Evolutionary conservation across 2,329 filamentous ascomycete genomes (phyloP).

Genomic region (Ascochyta koolunga): DNA sequence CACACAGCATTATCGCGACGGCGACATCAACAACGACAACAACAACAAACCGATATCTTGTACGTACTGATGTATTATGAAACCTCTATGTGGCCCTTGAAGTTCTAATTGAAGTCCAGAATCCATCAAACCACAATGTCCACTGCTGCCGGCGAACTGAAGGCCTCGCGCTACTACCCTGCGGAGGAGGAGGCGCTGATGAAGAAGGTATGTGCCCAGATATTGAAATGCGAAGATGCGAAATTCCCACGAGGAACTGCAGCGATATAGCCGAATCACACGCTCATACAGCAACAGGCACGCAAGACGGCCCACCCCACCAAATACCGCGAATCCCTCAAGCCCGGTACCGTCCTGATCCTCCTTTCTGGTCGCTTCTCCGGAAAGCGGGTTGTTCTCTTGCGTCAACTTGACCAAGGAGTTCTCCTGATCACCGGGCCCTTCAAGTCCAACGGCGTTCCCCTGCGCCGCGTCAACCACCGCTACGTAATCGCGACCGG

Average conservation of each 20-base stretch:
- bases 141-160: slow-evolving; percentile 56
- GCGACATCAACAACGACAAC: slow-evolving; percentile 24
- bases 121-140: slow-evolving; percentile 25
- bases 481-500: slow-evolving; percentile 92
- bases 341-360: slow-evolving; percentile 95
- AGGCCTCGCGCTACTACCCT: slow-evolving; percentile 98
- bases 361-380: slow-evolving; percentile 99
- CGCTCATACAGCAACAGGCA: slow-evolving; percentile 62
- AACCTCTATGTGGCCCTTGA: neutral
- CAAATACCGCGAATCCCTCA: slow-evolving; percentile 85
- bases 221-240: neutral
- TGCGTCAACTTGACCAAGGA: slow-evolving; percentile 95
- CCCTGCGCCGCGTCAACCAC: slow-evolving; percentile 88
- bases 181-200: slow-evolving; percentile 86
- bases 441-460: slow-evolving; percentile 99
- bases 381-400: slow-evolving; percentile 98
- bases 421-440: slow-evolving; percentile 97
- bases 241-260: neutral
- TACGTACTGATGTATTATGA: neutral
- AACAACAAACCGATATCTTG: neutral
- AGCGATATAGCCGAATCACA: neutral
- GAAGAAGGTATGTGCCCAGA: slow-evolving; percentile 81
- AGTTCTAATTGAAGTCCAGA: slow-evolving; percentile 14
- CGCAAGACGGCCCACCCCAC: slow-evolving; percentile 92
- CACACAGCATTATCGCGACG: slow-evolving; percentile 31